Conservation (phyloP, 108 stramenopile genomes). For the Bacterosira constricta region DNA sequence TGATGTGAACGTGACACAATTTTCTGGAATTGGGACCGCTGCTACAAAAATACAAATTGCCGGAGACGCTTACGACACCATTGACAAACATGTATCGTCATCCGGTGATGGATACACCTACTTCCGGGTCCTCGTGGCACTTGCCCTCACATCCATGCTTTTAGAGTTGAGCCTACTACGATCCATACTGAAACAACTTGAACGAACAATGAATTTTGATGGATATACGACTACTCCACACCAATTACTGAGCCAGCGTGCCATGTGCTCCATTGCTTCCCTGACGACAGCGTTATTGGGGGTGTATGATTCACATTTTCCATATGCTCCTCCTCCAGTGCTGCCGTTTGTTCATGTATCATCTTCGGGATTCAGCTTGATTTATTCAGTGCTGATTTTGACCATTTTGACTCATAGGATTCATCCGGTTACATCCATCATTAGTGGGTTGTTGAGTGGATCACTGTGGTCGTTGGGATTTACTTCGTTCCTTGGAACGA, state of each 20-base stretch:
- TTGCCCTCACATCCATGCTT: conserved; percentile 33
- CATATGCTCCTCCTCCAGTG: conserved; percentile 44
- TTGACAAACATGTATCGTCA: background rate
- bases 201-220: conserved; percentile 20
- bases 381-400: conserved; percentile 37
- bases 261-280: conserved; percentile 50
- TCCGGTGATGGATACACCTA: conserved; percentile 6
- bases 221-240: conserved; percentile 25
- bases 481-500: conserved; percentile 55
- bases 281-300: conserved; percentile 45
- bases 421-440: conserved; percentile 46
- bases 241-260: conserved; percentile 27
- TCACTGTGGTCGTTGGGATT: conserved; percentile 49
- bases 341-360: conserved; percentile 38
- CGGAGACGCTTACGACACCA: background rate
- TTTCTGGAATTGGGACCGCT: conserved; percentile 14
- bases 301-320: conserved; percentile 47
- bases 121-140: conserved; percentile 35
- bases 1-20: background rate
- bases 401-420: conserved; percentile 27
- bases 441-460: conserved; percentile 49
- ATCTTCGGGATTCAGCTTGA: conserved; percentile 31
- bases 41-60: conserved; percentile 2
- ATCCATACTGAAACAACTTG: conserved; percentile 7
- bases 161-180: conserved; percentile 28